Percentiles rank a stretch among this genome's conserved stretches.
phyloP scores from a whole-genome alignment of 73 alveolate genomes.

The Paramecium tetraurelia region DNA sequence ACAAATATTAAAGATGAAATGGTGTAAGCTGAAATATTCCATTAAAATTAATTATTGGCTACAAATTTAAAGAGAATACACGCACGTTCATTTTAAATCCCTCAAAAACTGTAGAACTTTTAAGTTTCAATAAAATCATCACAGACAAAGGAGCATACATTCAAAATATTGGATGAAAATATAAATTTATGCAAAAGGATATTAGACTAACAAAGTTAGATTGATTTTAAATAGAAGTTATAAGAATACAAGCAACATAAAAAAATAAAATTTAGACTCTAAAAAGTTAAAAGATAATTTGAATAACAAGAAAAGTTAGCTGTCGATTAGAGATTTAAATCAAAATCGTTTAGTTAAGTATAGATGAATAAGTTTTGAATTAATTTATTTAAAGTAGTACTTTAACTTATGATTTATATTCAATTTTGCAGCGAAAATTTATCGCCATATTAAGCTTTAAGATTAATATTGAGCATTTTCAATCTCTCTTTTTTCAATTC shows the following conservation, averaged over 20 bases:
- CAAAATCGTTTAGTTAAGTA: background rate
- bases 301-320: background rate
- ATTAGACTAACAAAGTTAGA: background rate
- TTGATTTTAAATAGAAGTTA: background rate
- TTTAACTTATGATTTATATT: background rate
- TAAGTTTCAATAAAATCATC: background rate
- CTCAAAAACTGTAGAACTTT: background rate
- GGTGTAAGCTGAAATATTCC: background rate
- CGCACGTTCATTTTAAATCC: background rate
- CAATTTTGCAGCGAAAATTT: background rate
- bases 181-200: background rate
- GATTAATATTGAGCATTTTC: background rate
- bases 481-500: slow-evolving; percentile 41
- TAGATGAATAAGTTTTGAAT: background rate
- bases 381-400: background rate
- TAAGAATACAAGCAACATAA: background rate
- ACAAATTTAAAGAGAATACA: background rate
- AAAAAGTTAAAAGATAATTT: background rate
- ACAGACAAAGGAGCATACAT: background rate
- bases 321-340: background rate
- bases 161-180: background rate
- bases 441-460: slow-evolving; percentile 36
- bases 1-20: background rate
- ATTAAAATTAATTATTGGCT: background rate
- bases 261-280: background rate